Evolutionary conservation across 2,329 filamentous ascomycete genomes (phyloP).

Genomic region (Colletotrichum neosansevieriae): DNA sequence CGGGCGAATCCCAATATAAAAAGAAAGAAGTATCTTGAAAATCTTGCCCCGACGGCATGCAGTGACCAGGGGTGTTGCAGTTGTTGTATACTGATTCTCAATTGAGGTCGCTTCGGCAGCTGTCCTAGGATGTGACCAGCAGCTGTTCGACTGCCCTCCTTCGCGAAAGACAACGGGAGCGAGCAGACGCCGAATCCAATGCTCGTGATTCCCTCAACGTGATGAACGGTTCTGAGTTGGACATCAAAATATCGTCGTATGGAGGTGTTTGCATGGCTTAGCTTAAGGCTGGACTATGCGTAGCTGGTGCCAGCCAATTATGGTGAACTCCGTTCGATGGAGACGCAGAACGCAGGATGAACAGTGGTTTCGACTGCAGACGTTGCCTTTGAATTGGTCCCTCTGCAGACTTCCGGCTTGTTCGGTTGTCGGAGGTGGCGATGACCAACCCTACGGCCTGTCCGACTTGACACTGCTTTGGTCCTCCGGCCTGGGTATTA

Average conservation of each 20-base stretch:
- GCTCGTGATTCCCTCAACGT: neutral
- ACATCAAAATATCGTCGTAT: neutral
- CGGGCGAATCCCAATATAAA: slow-evolving; percentile 15
- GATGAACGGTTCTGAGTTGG: neutral
- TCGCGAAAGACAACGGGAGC: neutral
- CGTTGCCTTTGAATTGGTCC: neutral
- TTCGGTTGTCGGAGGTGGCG: slow-evolving; percentile 22
- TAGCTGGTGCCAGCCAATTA: no score
- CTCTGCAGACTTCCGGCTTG: slow-evolving; percentile 3
- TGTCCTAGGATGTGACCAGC: neutral
- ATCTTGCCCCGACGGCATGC: neutral
- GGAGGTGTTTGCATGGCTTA: neutral
- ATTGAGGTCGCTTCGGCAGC: neutral
- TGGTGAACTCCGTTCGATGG: neutral
- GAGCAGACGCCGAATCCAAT: neutral
- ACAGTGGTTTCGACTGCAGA: no score
- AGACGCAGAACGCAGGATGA: neutral
- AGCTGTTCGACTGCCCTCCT: neutral
- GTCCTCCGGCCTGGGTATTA: slow-evolving; percentile 14
- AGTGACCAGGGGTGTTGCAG: slow-evolving; percentile 5
- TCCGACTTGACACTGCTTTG: slow-evolving; percentile 27
- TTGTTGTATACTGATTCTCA: neutral
- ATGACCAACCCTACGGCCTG: slow-evolving; percentile 27
- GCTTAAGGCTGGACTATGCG: neutral
- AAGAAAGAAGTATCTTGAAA: slow-evolving; percentile 12